Conservation (phyloP, 176 grass and related monocot genomes). For the Cymbopogon citratus region DNA sequence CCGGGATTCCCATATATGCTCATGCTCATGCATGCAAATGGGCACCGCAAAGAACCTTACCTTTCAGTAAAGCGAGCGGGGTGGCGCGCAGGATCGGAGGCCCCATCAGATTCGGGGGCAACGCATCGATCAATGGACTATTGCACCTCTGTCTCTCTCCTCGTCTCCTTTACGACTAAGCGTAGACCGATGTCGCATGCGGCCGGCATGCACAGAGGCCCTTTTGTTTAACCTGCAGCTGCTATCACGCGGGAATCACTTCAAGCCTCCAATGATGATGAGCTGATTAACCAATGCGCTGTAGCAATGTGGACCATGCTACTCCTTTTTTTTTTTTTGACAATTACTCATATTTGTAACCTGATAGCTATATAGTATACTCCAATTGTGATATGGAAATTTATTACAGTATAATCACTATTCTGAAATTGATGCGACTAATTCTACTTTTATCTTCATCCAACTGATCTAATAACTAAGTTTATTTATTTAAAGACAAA, state of each 20-base stretch:
- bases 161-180: neutral
- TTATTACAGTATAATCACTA: neutral
- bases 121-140: neutral
- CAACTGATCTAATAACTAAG: too few species aligned
- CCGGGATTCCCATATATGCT: constrained; percentile 3
- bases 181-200: neutral
- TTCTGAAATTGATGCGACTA: neutral
- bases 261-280: neutral
- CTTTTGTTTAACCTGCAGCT: constrained; percentile 19
- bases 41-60: constrained; percentile 19
- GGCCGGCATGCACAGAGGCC: neutral
- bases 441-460: neutral
- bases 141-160: neutral
- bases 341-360: neutral
- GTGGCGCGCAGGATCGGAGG: neutral
- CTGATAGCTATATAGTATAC: neutral
- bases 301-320: neutral
- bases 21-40: constrained; percentile 16
- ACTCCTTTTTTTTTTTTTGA: too few species aligned
- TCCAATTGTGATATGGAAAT: neutral
- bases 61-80: constrained; percentile 31
- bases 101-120: constrained; percentile 12
- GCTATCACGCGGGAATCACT: constrained; percentile 22
- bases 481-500: neutral
- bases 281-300: neutral